phyloP scores from a whole-genome alignment of 2,329 filamentous ascomycete species.

The Torrubiellomyces zombiae region DNA sequence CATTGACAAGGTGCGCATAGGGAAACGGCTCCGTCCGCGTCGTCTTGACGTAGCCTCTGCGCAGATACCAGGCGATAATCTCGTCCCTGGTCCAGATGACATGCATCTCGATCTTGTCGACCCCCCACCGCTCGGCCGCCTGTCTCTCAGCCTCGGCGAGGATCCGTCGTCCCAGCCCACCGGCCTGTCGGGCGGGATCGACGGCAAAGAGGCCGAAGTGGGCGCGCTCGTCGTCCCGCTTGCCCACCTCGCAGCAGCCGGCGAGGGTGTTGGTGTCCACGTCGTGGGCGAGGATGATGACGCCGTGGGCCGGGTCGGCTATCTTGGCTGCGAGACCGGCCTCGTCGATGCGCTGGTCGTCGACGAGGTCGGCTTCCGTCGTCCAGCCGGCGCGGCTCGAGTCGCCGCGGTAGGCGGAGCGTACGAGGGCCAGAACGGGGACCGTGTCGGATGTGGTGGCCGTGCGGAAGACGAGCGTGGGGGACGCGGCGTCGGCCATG shows the following conservation, averaged over 20 bases:
- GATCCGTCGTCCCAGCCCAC: constrained; percentile 25
- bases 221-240: constrained; percentile 11
- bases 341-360: constrained; percentile 24
- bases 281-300: constrained; percentile 21
- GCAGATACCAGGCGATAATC: constrained; percentile 27
- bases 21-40: constrained; percentile 25
- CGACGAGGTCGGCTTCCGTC: constrained; percentile 26
- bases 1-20: constrained; percentile 18
- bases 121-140: constrained; percentile 16
- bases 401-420: constrained; percentile 27
- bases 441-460: constrained; percentile 16
- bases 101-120: constrained; percentile 21
- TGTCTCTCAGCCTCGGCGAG: constrained; percentile 23
- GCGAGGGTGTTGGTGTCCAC: constrained; percentile 12
- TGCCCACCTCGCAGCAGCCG: constrained; percentile 27
- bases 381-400: constrained; percentile 26
- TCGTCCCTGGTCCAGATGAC: constrained; percentile 26
- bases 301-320: constrained; percentile 15
- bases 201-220: constrained; percentile 34
- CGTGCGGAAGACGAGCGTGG: constrained; percentile 15
- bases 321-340: constrained; percentile 22
- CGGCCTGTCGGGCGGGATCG: constrained; percentile 22
- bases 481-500: background rate
- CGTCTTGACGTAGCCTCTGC: constrained; percentile 23
- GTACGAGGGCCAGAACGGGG: constrained; percentile 20